Base-by-base conservation (phyloP, 176 grass and related monocot species). In the Elaeis guineensis region DNA sequence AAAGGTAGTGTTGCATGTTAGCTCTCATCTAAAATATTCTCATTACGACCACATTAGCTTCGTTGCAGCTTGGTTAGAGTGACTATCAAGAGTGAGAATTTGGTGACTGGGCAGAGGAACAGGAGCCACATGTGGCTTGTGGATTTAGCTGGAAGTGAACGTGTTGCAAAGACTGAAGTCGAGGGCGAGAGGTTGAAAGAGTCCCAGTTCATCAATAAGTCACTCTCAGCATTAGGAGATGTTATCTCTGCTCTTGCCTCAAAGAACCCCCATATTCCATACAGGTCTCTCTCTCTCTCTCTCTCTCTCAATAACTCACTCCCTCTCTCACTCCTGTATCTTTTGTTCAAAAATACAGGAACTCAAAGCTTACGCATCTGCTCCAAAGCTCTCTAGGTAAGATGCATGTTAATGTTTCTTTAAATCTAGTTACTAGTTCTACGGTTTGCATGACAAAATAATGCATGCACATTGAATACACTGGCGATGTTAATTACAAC, bases 321-420 rank as follows among this genome's bases (percentile, higher is more conserved):
- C 12, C 5, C 28, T 29, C 28, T 30, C 29, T 30, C 4, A 30
- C 24, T 8, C 55, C 50, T 69, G 16, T 8, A 16, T 52, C 6
- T 22, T 70, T 18, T 51, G 19, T 59, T 75, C 49, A 39, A 69
- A 35, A 71, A 52, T 78, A 48, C 66, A 98, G 87, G 76, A 98
- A 98, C 50, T 98, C 93, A 25, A 98, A 92, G 76, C 59, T 98
- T 71, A 98, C 93, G 11, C 93, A 89, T 83, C 61, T 98, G 55
- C 93, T 98, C 21, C 93, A 92, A 63, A 92, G 84, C 57, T 98
- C 93, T 57, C 73, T 92, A 63, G 93, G 87, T 98, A 79, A 66
- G 73, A 49, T 52, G 52, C 54, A 30, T 30, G 29, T 30, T 6
- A 30, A 30, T 30, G 1, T 30, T 30, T 30, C 5, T 7, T 30